Base-by-base conservation (phyloP, 2,329 filamentous ascomycete genomes). In the Aspergillus fischeri region DNA sequence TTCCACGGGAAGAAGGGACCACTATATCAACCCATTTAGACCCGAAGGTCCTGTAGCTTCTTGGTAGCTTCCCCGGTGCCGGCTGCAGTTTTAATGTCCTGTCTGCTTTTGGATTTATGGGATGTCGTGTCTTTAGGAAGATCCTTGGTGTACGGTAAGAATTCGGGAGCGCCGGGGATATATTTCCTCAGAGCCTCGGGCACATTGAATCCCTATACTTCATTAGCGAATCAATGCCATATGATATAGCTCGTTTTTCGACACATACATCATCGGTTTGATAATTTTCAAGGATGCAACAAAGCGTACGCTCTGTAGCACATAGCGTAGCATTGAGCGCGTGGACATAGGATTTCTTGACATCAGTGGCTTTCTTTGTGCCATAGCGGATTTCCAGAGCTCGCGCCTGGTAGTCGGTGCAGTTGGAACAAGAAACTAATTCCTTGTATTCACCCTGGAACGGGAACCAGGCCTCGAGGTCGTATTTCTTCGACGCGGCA, bases 391-490 rank as follows among this genome's bases (percentile, higher is more conserved):
- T 96, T 75, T 97, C 93, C 11, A 99, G 83, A 65, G 92, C 92
- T 56, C 94, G 85, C 25, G 91, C 92, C 80, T 99, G 94, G 80
- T 97, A 97, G 74, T 97, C 93, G 48, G 91, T 96, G 81, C 94
- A 99, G 79, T 99, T 99, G 60, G 91, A 96, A 83, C 92, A 96
- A 21, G 91, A 96, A 52, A 97, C 94, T 28, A 99, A 85, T 79
- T 97, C 94, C 79, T 97, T 97, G 83, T 97, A 99, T 77, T 97
- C 94, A 67, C 89, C 89, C 75, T 97, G 92, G 81, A 90, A 95
- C 17, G 91, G 92, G 75, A 96, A 96, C 91, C 92, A 96, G 2
- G 94, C 93, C 75, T 99, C 94, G 24, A 99, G 83, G 70, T 99
- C 94, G 73, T 88, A 92, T 78, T 99, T 99, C 83, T 96, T 97